A percentile compares a stretch with the other conserved stretches of the same genome.
Conservation (phyloP, 768 basidiomycete genomes). For the Panaeolus cyanescens region DNA sequence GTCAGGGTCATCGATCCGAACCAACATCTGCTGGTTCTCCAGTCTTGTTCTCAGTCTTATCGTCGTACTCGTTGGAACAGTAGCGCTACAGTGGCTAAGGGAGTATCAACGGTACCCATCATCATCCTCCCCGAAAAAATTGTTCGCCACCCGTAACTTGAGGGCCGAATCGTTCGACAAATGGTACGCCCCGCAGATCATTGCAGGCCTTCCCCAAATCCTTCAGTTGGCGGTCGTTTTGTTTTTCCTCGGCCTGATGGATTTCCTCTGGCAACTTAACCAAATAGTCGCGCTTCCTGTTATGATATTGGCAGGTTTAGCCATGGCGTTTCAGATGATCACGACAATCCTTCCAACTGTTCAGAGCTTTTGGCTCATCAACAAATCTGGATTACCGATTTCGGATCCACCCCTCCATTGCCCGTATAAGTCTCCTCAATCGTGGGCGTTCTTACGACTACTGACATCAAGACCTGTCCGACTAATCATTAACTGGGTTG, state of each 20-base stretch:
- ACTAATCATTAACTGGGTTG: not conserved
- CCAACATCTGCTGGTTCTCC: conserved; percentile 21
- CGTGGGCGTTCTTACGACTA: conserved; percentile 9
- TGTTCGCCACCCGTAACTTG: conserved; percentile 16
- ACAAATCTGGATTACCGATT: not conserved
- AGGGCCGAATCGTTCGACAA: conserved; percentile 19
- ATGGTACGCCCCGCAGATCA: conserved; percentile 22
- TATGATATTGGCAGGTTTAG: conserved; percentile 11
- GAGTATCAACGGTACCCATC: conserved; percentile 15
- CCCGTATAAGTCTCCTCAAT: conserved; percentile 18
- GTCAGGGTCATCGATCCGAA: conserved; percentile 5
- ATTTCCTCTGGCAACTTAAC: conserved; percentile 21
- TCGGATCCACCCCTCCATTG: conserved; percentile 4
- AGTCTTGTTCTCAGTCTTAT: conserved; percentile 22
- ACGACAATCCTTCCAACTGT: conserved; percentile 16
- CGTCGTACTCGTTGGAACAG: conserved; percentile 20
- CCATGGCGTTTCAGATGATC: conserved; percentile 14
- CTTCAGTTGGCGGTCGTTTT: conserved; percentile 24
- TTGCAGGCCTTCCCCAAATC: conserved; percentile 23
- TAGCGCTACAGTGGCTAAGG: conserved; percentile 25
- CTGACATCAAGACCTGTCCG: not conserved
- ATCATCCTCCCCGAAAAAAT: not conserved
- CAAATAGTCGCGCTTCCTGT: conserved; percentile 16
- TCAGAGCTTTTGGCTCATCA: conserved; percentile 8
- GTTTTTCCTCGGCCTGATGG: conserved; percentile 25